These are phyloP conservation scores for Wallacemonas sp. DNA, from an alignment of 208 protist species.

Conservation along the genomic window DNA sequence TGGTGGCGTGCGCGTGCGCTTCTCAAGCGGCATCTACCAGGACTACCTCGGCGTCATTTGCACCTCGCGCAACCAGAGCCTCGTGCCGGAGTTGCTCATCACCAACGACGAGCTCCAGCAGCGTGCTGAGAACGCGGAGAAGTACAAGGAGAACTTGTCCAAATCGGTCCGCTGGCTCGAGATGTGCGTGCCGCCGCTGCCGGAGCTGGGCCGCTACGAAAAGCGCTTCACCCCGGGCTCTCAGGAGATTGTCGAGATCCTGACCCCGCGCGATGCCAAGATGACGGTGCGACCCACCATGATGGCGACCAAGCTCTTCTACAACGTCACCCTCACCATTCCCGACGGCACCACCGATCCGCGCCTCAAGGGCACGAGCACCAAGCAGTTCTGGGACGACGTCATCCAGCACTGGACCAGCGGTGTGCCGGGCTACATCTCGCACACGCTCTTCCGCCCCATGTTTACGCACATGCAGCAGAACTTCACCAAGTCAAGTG, in stretches of 20 bases:
- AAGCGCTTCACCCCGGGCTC: constrained; percentile 91
- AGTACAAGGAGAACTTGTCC: constrained; percentile 58
- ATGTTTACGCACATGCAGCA: constrained; percentile 93
- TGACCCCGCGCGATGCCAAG: constrained; percentile 88
- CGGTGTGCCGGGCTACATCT: constrained; percentile 87
- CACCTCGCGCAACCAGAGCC: constrained; percentile 73
- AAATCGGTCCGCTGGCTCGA: constrained; percentile 89
- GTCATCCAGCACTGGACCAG: constrained; percentile 89
- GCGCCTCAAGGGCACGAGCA: constrained; percentile 80
- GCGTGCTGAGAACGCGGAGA: constrained; percentile 77
- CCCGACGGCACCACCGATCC: constrained; percentile 80
- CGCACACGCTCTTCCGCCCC: constrained; percentile 91
- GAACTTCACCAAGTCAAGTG: constrained; percentile 79
- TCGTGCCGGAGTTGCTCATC: constrained; percentile 82
- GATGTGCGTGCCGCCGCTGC: constrained; percentile 88
- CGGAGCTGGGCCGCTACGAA: constrained; percentile 81
- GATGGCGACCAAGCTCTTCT: constrained; percentile 93
- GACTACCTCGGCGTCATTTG: constrained; percentile 91
- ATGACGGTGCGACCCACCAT: constrained; percentile 92
- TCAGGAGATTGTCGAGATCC: constrained; percentile 90
- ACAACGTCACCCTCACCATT: constrained; percentile 90
- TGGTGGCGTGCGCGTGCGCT: constrained; percentile 86
- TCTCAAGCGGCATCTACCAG: constrained; percentile 73
- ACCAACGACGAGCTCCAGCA: constrained; percentile 86
- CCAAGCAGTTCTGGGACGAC: constrained; percentile 92